These are phyloP conservation scores for Pseudohalonectria lignicola DNA, from an alignment of 2,329 filamentous ascomycete genomes.

Conservation along the genomic window DNA sequence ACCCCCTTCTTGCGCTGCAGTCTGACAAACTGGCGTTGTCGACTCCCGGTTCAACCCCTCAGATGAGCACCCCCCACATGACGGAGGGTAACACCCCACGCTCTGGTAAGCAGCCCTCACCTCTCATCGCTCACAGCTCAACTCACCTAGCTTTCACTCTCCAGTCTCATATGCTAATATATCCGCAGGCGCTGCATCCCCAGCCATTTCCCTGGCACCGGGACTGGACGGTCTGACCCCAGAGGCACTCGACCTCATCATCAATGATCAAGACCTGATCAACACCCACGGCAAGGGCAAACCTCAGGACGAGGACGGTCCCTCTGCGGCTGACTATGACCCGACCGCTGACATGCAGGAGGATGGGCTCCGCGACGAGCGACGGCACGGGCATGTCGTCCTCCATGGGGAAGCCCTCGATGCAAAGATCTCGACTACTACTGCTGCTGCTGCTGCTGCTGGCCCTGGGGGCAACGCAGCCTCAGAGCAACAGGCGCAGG, in stretches of 20 bases:
- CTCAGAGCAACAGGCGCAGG: not conserved
- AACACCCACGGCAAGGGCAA: constrained; percentile 41
- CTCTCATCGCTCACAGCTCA: not conserved
- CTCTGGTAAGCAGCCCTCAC: constrained; percentile 29
- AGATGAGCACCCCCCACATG: constrained; percentile 27
- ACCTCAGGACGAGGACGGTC: constrained; percentile 50
- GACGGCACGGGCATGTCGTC: constrained; percentile 46
- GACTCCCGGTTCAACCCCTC: constrained; percentile 39
- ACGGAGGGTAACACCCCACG: constrained; percentile 29
- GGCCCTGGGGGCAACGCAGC: not conserved
- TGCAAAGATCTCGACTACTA: constrained; percentile 5
- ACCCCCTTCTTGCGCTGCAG: constrained; percentile 56
- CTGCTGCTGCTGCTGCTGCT: too few species aligned
- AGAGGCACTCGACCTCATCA: constrained; percentile 49
- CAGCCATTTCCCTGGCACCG: constrained; percentile 25
- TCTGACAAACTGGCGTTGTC: constrained; percentile 45
- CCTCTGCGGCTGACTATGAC: constrained; percentile 89
- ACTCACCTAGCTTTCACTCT: not conserved
- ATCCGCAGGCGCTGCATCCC: constrained; percentile 14
- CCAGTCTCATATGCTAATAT: constrained; percentile 4
- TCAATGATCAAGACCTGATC: constrained; percentile 57
- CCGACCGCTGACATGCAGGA: constrained; percentile 82
- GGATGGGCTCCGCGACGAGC: constrained; percentile 61
- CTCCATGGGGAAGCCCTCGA: constrained; percentile 29
- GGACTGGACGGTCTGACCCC: constrained; percentile 40